phyloP scores from a whole-genome alignment of 352 stramenopile species.

The Pythium apleroticum region DNA sequence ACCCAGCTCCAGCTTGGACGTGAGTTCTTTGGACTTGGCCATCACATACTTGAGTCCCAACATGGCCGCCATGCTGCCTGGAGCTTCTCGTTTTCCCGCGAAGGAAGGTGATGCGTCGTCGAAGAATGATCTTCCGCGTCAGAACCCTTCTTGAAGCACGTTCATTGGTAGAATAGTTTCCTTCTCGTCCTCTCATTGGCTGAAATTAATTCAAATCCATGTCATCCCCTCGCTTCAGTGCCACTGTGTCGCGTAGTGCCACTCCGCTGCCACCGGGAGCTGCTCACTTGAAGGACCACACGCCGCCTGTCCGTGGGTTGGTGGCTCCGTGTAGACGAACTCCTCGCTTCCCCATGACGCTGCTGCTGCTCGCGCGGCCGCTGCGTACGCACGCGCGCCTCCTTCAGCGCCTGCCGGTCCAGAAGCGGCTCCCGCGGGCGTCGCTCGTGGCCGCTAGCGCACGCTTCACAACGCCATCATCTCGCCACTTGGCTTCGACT shows the following conservation, averaged over 20 bases:
- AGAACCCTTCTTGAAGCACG: background rate
- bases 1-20: slow-evolving; percentile 51
- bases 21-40: slow-evolving; percentile 73
- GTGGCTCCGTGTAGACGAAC: background rate
- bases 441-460: background rate
- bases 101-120: background rate
- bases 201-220: background rate
- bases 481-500: slow-evolving; percentile 1
- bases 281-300: background rate
- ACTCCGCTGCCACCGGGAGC: background rate
- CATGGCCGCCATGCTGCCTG: slow-evolving; percentile 30
- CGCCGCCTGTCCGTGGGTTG: background rate
- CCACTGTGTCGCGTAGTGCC: background rate
- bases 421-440: background rate
- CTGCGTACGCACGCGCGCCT: slow-evolving; percentile 12
- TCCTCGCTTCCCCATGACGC: background rate
- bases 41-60: slow-evolving; percentile 74
- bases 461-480: background rate
- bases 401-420: background rate
- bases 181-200: background rate
- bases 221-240: background rate
- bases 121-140: background rate
- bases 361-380: slow-evolving; percentile 20
- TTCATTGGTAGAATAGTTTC: background rate
- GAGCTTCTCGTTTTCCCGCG: background rate